Conservation (phyloP, 441 rosid species). For the Isatis lusitanica region DNA sequence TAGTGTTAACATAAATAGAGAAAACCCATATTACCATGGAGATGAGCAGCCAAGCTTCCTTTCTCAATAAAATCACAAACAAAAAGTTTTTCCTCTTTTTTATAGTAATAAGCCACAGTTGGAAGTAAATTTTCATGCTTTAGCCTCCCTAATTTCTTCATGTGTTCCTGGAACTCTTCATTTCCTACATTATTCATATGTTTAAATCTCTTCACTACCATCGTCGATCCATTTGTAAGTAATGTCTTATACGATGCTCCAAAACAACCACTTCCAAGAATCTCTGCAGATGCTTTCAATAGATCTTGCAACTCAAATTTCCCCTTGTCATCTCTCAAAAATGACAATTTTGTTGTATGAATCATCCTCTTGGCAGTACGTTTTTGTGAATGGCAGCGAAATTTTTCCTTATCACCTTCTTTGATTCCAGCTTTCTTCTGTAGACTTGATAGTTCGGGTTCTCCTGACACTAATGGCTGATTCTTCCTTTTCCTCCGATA, state of each 20-base stretch:
- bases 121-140: conserved; percentile 56
- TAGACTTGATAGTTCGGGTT: conserved; percentile 45
- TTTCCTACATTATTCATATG: conserved; percentile 51
- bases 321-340: conserved; percentile 47
- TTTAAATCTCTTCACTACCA: conserved; percentile 63
- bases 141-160: conserved; percentile 53
- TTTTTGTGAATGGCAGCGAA: conserved; percentile 23
- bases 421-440: conserved; percentile 39
- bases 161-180: conserved; percentile 59
- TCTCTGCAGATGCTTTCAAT: conserved; percentile 60
- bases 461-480: conserved; percentile 23
- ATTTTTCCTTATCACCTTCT: conserved; percentile 30
- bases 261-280: conserved; percentile 56
- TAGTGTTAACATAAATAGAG: neutral
- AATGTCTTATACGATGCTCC: conserved; percentile 60
- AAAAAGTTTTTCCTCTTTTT: conserved; percentile 62
- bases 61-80: conserved; percentile 44
- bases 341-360: conserved; percentile 39
- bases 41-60: conserved; percentile 62
- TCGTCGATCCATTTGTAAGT: conserved; percentile 27
- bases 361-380: conserved; percentile 32
- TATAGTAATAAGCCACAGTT: conserved; percentile 54
- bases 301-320: conserved; percentile 52
- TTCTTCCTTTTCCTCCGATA: conserved; percentile 14
- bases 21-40: conserved; percentile 45